phyloP scores from a whole-genome alignment of 768 basidiomycete genomes.

The Chalciporus chontae region DNA sequence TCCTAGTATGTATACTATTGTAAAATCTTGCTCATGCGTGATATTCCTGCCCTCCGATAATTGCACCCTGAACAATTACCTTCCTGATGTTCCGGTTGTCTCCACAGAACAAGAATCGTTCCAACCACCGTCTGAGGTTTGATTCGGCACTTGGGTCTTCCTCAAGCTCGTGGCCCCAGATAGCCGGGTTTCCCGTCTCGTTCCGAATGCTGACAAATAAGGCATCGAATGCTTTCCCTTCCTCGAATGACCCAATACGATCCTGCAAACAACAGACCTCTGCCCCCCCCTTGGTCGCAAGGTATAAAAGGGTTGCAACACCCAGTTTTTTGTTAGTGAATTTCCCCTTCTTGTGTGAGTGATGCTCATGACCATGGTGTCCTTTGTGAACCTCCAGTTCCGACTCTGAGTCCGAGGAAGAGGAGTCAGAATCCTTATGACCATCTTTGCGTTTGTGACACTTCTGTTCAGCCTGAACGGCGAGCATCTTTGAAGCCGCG shows the following conservation, averaged over 20 bases:
- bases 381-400: background rate
- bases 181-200: constrained; percentile 50
- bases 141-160: constrained; percentile 30
- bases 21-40: constrained; percentile 9
- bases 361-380: constrained; percentile 1
- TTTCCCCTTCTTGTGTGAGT: constrained; percentile 5
- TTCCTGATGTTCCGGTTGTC: constrained; percentile 79
- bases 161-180: constrained; percentile 48
- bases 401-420: background rate
- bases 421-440: background rate
- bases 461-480: constrained; percentile 38
- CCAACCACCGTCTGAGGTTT: constrained; percentile 56
- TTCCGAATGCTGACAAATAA: constrained; percentile 60
- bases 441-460: background rate
- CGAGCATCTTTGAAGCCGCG: constrained; percentile 74
- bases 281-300: constrained; percentile 92
- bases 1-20: constrained; percentile 1
- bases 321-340: constrained; percentile 65
- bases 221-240: constrained; percentile 90
- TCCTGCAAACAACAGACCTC: constrained; percentile 69
- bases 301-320: constrained; percentile 75
- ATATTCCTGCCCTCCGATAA: constrained; percentile 66
- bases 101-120: constrained; percentile 82
- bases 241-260: constrained; percentile 69
- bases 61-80: constrained; percentile 80